phyloP scores from a whole-genome alignment of 1,139 yeast genomes.

The Sugiyamaella xylanicola region DNA sequence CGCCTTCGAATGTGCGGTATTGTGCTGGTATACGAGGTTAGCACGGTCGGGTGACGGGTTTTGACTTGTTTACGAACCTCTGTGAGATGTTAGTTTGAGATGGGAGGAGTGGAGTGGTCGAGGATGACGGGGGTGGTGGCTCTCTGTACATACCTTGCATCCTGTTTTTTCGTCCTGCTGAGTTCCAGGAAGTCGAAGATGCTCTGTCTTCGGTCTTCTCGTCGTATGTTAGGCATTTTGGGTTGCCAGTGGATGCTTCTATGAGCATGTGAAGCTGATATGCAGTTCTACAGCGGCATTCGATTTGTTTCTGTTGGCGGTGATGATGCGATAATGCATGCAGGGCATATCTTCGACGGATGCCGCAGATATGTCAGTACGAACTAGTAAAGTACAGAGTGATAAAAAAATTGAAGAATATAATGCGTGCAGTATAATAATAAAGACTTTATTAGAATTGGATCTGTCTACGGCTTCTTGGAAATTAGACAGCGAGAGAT shows the following conservation, averaged over 20 bases:
- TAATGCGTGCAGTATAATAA: too few species aligned
- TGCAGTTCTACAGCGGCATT: too few species aligned
- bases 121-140: background rate
- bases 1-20: conserved; percentile 49
- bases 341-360: too few species aligned
- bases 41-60: background rate
- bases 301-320: too few species aligned
- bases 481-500: too few species aligned
- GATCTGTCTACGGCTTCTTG: too few species aligned
- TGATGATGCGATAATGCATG: too few species aligned
- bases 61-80: conserved; percentile 14
- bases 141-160: conserved; percentile 25
- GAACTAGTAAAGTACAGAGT: too few species aligned
- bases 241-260: background rate
- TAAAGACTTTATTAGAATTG: too few species aligned
- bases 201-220: conserved; percentile 15
- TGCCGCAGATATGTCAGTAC: too few species aligned
- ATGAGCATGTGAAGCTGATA: too few species aligned
- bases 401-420: too few species aligned
- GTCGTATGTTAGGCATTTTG: conserved; percentile 12
- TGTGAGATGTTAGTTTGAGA: conserved; percentile 21
- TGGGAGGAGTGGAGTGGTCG: background rate
- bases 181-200: conserved; percentile 22
- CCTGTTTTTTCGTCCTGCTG: conserved; percentile 23
- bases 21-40: conserved; percentile 34